Evolutionary conservation across 352 stramenopile species (phyloP).

Genomic region (Phytophthora kernoviae): DNA sequence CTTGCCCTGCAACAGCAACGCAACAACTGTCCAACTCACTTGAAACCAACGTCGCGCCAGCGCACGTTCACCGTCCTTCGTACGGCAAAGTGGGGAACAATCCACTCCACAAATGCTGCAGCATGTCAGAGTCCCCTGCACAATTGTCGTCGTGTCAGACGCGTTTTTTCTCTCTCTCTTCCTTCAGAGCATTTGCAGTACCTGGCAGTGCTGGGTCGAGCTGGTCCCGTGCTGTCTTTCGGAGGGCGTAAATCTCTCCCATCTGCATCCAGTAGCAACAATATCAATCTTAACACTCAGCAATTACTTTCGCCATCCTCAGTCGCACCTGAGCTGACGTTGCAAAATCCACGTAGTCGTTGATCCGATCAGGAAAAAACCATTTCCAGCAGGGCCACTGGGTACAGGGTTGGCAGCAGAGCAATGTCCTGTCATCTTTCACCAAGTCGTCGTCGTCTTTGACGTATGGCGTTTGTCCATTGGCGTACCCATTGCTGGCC

Average conservation of each 20-base stretch:
- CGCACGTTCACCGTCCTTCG: slow-evolving; percentile 67
- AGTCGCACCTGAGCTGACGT: slow-evolving; percentile 48
- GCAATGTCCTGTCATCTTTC: slow-evolving; percentile 13
- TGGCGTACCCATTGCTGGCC: slow-evolving; percentile 5
- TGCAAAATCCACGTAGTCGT: slow-evolving; percentile 73
- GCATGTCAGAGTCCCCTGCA: slow-evolving; percentile 64
- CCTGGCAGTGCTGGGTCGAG: slow-evolving; percentile 53
- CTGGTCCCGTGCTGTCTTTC: slow-evolving; percentile 59
- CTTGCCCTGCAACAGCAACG: not conserved
- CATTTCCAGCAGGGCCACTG: slow-evolving; percentile 69
- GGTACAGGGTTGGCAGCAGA: slow-evolving; percentile 35
- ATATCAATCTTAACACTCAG: not conserved
- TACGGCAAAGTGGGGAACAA: slow-evolving; percentile 70
- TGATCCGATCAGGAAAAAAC: slow-evolving; percentile 57
- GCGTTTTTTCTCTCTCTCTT: not conserved
- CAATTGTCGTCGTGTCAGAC: slow-evolving; percentile 6
- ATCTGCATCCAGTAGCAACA: slow-evolving; percentile 25
- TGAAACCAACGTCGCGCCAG: slow-evolving; percentile 71
- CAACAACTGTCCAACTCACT: slow-evolving; percentile 27
- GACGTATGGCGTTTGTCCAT: slow-evolving; percentile 18
- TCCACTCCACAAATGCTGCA: slow-evolving; percentile 67
- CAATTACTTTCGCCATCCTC: not conserved
- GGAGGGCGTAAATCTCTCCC: slow-evolving; percentile 66
- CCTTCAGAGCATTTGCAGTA: slow-evolving; percentile 10
- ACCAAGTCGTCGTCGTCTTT: slow-evolving; percentile 30